Evolutionary conservation across 805 yeast genomes (phyloP).

Genomic region (Saturnispora bothae): DNA sequence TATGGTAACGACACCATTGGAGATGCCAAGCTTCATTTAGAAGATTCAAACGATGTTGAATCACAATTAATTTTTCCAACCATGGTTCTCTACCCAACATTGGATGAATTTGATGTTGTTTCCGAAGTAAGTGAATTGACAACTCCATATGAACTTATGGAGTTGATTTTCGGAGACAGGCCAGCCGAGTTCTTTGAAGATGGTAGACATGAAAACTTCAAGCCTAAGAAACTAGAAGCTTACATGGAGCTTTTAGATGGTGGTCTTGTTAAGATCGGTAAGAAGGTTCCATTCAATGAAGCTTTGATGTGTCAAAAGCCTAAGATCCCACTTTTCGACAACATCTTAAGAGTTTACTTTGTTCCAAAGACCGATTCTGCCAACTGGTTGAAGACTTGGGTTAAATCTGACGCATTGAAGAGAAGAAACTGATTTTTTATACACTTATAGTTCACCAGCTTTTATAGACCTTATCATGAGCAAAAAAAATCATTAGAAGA

Average conservation of each 20-base stretch:
- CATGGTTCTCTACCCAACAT: constrained; percentile 69
- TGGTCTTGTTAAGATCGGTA: constrained; percentile 79
- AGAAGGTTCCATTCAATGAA: constrained; percentile 54
- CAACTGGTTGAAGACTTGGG: constrained; percentile 61
- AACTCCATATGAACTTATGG: constrained; percentile 53
- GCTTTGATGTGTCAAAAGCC: constrained; percentile 55
- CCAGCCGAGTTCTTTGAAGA: constrained; percentile 61
- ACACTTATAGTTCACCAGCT: background rate
- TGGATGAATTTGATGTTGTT: constrained; percentile 74
- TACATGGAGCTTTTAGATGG: constrained; percentile 78
- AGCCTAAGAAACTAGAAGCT: constrained; percentile 49
- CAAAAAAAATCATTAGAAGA: background rate
- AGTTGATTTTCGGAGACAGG: constrained; percentile 44
- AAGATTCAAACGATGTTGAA: constrained; percentile 55
- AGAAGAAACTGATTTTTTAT: constrained; percentile 24
- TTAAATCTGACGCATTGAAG: constrained; percentile 45
- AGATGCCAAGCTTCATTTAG: constrained; percentile 44
- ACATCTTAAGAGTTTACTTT: constrained; percentile 57
- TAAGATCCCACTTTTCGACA: constrained; percentile 67
- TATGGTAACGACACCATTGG: constrained; percentile 48
- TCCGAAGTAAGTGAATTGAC: constrained; percentile 65
- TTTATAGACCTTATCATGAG: too few species aligned
- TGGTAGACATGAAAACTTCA: constrained; percentile 52
- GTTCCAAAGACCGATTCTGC: constrained; percentile 64
- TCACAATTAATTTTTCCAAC: constrained; percentile 80